phyloP scores from a whole-genome alignment of 305 asterid species.

The Solanum hybrid region DNA sequence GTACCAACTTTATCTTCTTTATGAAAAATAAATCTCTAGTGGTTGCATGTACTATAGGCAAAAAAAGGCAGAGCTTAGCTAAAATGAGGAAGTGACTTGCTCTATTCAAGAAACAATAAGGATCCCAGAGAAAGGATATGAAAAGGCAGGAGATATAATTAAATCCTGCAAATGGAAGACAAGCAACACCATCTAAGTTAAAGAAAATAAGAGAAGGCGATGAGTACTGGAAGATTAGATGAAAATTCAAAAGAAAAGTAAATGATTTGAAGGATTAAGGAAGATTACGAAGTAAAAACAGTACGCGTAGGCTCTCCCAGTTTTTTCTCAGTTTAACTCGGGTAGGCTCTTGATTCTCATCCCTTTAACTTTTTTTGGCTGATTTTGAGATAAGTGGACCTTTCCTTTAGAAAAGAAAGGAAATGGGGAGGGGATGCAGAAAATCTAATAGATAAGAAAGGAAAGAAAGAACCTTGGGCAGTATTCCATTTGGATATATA shows the following conservation, averaged over 20 bases:
- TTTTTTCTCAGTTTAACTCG: background rate
- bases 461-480: slow-evolving; percentile 69
- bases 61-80: background rate
- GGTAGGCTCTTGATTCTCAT: background rate
- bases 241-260: background rate
- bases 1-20: background rate
- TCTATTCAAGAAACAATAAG: background rate
- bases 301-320: background rate
- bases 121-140: background rate
- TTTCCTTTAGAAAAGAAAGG: background rate
- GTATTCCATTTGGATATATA: slow-evolving; percentile 97
- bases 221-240: background rate
- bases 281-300: background rate
- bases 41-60: background rate
- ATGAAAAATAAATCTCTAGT: background rate
- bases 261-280: background rate
- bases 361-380: background rate
- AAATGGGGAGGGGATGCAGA: background rate
- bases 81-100: background rate
- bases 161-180: background rate
- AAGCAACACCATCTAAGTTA: background rate
- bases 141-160: background rate
- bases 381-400: background rate
- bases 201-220: background rate
- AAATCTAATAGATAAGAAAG: background rate